Evolutionary conservation across 257 asterid genomes (phyloP).

Genomic region (Apocynum venetum): DNA sequence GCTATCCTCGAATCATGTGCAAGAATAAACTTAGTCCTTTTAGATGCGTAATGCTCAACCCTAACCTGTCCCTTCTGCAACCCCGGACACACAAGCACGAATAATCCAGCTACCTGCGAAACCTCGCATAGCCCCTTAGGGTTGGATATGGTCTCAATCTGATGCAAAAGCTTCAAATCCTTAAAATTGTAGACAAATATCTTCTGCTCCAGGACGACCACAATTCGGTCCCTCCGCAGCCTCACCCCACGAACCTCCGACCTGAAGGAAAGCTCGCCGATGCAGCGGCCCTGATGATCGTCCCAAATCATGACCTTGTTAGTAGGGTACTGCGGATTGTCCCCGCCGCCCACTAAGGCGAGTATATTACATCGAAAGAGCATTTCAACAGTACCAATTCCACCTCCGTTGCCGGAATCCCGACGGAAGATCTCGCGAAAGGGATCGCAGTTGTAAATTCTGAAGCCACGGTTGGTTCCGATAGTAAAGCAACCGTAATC

Average conservation of each 20-base stretch:
- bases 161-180: constrained; percentile 83
- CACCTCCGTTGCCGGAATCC: constrained; percentile 67
- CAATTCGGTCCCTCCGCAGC: constrained; percentile 63
- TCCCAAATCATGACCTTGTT: constrained; percentile 99
- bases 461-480: constrained; percentile 82
- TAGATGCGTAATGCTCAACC: constrained; percentile 73
- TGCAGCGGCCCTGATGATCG: constrained; percentile 78
- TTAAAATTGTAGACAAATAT: constrained; percentile 78
- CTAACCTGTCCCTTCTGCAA: constrained; percentile 89
- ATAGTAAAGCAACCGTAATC: constrained; percentile 81
- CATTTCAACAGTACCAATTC: constrained; percentile 88
- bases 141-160: constrained; percentile 88
- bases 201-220: constrained; percentile 82
- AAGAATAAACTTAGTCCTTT: constrained; percentile 68
- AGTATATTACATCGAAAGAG: constrained; percentile 85
- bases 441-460: constrained; percentile 86
- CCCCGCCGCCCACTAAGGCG: constrained; percentile 84
- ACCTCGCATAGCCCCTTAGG: constrained; percentile 92
- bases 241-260: constrained; percentile 83
- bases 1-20: constrained; percentile 87
- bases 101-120: constrained; percentile 65
- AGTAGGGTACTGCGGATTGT: constrained; percentile 70
- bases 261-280: constrained; percentile 78
- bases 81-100: constrained; percentile 82
- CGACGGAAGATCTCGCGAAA: constrained; percentile 89